A percentile compares a stretch with the other conserved stretches of the same genome.
Conservation (phyloP, 2,329 filamentous ascomycete species). For the Aspergillus nomiae region DNA sequence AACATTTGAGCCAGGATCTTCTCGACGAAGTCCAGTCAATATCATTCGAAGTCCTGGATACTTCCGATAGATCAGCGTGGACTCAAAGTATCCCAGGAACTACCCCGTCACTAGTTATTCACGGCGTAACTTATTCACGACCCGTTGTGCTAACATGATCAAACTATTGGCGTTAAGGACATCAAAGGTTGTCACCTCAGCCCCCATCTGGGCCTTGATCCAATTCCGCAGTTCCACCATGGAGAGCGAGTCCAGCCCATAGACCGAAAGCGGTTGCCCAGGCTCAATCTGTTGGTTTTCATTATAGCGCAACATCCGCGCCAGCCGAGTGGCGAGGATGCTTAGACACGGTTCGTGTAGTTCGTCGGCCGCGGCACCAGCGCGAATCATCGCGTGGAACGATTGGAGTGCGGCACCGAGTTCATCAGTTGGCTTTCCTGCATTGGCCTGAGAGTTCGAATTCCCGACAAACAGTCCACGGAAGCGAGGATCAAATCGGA, state of each 20-base stretch:
- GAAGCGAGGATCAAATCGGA: slow-evolving; percentile 10
- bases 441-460: not conserved
- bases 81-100: too few relatives aligned
- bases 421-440: not conserved
- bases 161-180: slow-evolving; percentile 12
- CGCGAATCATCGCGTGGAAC: not conserved
- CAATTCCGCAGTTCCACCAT: slow-evolving; percentile 16
- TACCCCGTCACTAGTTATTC: not conserved
- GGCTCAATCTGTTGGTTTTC: slow-evolving; percentile 11
- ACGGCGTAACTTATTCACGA: slow-evolving; percentile 5
- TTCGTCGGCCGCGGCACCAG: not conserved
- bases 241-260: slow-evolving; percentile 14
- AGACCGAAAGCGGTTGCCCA: slow-evolving; percentile 9
- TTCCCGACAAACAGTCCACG: slow-evolving; percentile 2
- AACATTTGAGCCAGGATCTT: accelerated
- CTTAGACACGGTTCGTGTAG: slow-evolving; percentile 3
- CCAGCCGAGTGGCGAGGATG: slow-evolving; percentile 3
- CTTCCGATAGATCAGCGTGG: too few relatives aligned
- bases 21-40: too few relatives aligned
- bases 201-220: slow-evolving; percentile 11
- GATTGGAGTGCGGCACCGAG: not conserved
- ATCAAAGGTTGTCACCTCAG: slow-evolving; percentile 8
- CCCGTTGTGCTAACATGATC: slow-evolving; percentile 7
- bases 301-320: slow-evolving; percentile 11
- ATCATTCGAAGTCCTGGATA: too few relatives aligned